Percentiles rank a stretch among this genome's conserved stretches.
These are phyloP conservation scores for Raddia distichophylla DNA, from an alignment of 176 grass and related monocot genomes.

Conservation along the genomic window DNA sequence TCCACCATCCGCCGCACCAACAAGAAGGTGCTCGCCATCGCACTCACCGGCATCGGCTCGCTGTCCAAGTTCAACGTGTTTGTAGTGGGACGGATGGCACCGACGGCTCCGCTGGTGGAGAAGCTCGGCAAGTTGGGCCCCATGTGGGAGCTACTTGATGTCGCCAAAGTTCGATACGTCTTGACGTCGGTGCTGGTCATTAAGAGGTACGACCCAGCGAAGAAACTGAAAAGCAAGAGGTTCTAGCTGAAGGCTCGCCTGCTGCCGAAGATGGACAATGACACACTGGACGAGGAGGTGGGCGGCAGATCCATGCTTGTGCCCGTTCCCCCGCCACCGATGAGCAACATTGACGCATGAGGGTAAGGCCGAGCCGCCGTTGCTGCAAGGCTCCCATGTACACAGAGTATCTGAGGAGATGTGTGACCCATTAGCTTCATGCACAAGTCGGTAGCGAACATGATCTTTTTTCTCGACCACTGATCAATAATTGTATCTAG, in stretches of 20 bases:
- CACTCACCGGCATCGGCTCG: constrained; percentile 40
- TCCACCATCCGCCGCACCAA: constrained; percentile 66
- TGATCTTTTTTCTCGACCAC: too few relatives aligned
- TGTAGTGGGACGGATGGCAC: constrained; percentile 51
- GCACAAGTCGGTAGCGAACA: too few relatives aligned
- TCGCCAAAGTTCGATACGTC: constrained; percentile 57
- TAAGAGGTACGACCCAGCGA: constrained; percentile 51
- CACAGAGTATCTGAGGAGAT: too few relatives aligned
- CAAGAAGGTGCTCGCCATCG: constrained; percentile 56
- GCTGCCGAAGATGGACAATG: constrained; percentile 31
- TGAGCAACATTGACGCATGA: not conserved
- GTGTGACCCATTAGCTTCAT: too few relatives aligned
- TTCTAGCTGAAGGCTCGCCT: constrained; percentile 41
- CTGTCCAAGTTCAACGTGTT: constrained; percentile 50
- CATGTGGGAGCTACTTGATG: constrained; percentile 58
- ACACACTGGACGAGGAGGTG: constrained; percentile 29
- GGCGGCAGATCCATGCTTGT: constrained; percentile 8
- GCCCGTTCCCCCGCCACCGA: not conserved
- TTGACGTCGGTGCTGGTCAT: constrained; percentile 56
- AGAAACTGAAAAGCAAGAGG: constrained; percentile 50
- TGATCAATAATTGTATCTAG: too few relatives aligned
- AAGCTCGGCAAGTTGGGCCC: constrained; percentile 51
- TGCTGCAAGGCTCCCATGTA: too few relatives aligned
- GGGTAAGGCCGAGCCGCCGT: not conserved
- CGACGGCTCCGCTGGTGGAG: constrained; percentile 42